Conservation (phyloP, 495 filamentous ascomycete genomes). For the Xylaria flabelliformis region DNA sequence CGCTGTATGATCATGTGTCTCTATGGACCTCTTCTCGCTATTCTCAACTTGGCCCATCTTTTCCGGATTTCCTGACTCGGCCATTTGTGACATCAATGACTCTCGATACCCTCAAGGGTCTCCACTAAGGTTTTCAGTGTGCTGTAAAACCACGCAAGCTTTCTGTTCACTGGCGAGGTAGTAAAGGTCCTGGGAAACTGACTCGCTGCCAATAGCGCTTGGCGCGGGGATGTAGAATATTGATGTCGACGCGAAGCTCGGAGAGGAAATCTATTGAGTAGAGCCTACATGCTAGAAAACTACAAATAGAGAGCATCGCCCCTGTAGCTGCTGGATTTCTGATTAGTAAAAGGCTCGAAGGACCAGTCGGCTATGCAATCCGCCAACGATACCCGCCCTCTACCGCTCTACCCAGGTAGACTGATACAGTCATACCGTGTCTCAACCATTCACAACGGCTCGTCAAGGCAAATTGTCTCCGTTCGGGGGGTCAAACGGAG, state of each 20-base stretch:
- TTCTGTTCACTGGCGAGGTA: not conserved
- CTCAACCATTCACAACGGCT: not conserved
- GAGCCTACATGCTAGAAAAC: not conserved
- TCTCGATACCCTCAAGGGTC: constrained; percentile 2
- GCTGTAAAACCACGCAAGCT: not conserved
- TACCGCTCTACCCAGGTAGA: not conserved
- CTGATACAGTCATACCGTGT: not conserved
- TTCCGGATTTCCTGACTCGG: constrained; percentile 18
- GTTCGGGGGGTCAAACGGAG: constrained; percentile 9
- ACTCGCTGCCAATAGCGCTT: not conserved
- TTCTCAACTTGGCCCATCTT: not conserved
- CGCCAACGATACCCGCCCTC: not conserved
- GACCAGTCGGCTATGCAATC: not conserved
- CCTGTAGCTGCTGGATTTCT: not conserved
- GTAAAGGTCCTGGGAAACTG: not conserved
- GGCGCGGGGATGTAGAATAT: not conserved
- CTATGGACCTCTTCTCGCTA: not conserved
- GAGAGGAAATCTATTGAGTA: not conserved
- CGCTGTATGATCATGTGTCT: not conserved
- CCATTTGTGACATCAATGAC: constrained; percentile 14
- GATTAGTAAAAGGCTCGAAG: constrained; percentile 13
- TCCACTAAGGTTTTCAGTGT: not conserved
- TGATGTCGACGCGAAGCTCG: not conserved
- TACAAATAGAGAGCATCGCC: not conserved
- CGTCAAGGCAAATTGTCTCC: not conserved